Conservation (phyloP, 129 eudicot genomes). For the Flaveria brownii region DNA sequence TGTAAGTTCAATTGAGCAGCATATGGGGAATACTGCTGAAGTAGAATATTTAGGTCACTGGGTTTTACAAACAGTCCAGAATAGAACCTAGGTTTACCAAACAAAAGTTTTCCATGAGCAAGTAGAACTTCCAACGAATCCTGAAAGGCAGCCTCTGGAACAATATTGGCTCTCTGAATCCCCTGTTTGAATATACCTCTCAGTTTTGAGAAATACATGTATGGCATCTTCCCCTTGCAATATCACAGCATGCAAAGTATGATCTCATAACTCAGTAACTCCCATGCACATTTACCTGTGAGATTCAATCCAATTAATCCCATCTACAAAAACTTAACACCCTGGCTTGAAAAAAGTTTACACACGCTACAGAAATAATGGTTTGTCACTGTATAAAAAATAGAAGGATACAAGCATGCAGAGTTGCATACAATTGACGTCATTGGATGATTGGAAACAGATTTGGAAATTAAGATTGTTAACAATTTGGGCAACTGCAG, state of each 20-base stretch:
- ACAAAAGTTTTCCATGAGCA: conserved; percentile 56
- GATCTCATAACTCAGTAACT: conserved; percentile 46
- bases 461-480: not conserved
- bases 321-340: not conserved
- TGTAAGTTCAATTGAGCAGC: conserved; percentile 59
- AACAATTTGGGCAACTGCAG: not conserved
- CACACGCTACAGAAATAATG: not conserved
- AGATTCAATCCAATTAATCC: conserved; percentile 19
- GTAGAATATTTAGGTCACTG: conserved; percentile 43
- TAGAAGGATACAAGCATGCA: not conserved
- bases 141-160: conserved; percentile 45
- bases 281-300: conserved; percentile 41
- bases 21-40: conserved; percentile 51
- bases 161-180: conserved; percentile 46
- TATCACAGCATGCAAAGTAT: conserved; percentile 32
- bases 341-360: not conserved
- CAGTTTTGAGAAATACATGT: conserved; percentile 56
- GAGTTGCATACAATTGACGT: not conserved
- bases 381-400: not conserved
- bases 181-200: conserved; percentile 47
- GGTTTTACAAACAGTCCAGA: conserved; percentile 40
- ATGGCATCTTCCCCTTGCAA: conserved; percentile 59
- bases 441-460: not conserved
- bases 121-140: conserved; percentile 44
- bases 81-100: conserved; percentile 53